Base-by-base conservation (phyloP, 2,329 filamentous ascomycete genomes). In the Fonsecaea monophora region DNA sequence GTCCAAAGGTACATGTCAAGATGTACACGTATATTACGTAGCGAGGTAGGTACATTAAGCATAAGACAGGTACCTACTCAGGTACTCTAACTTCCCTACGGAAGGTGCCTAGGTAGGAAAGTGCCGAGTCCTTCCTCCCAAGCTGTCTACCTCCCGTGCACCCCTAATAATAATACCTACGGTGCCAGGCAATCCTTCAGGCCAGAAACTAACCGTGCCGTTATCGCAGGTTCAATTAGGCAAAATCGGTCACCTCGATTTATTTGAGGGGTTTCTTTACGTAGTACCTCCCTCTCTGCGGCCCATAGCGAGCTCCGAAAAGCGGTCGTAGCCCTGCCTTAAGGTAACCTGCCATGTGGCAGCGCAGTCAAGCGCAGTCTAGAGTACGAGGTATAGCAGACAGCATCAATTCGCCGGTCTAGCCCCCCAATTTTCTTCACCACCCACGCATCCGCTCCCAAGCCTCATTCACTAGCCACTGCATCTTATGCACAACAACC, bases 391-490 rank as follows among this genome's bases (percentile, higher is more conserved):
- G 25, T 25, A 32, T 32, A 32, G 30, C 30, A 32, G 30, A 32
- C 30, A 32, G 4, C 1, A 13, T 42, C 13, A 15, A 42, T n/a
- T 42, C 13, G 40, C 45, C 21, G 12, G n/a, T 21, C n/a, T 48
- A 21, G 42, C 42, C 42, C n/a, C 42, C 42, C 42, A 4, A 32
- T 32, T 48, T 48, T 48, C 42, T 21, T 21, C 13, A 8, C 42
- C n/a, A 21, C 45, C 37, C 9, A 40, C 37, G 30, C 30, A 32
- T 32, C 30, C 45, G 18, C 45, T 50, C 59, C 59, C 34, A 61
- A 61, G 45, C 59, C 59, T 61, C 59, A 61, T 61, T 53, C 40
- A 50, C 25, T 50, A 50, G 45, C 45, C 21, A 50, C 45, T 45
- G 40, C 45, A 50, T 13, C 45, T 50, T 25, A 10, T 50, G 45